phyloP scores from a whole-genome alignment of 768 basidiomycete species.

The Coprinopsis strossmayeri region DNA sequence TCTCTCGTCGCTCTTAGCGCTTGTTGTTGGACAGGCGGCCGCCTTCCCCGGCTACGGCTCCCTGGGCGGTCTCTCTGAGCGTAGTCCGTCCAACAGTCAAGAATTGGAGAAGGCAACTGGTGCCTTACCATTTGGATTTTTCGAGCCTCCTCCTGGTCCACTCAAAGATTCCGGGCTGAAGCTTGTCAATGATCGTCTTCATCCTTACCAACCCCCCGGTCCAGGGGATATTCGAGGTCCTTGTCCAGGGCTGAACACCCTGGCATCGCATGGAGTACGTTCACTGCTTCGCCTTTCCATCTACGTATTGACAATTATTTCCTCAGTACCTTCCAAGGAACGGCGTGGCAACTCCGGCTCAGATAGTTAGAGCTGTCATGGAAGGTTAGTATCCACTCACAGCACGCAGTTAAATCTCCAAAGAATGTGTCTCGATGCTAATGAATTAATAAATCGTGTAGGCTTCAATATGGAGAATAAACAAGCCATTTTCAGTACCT shows the following conservation, averaged over 20 bases:
- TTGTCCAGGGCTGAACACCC: conserved; percentile 16
- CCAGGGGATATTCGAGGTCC: conserved; percentile 13
- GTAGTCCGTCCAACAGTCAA: conserved; percentile 3
- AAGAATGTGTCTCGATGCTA: neutral
- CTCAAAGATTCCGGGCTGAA: conserved; percentile 2
- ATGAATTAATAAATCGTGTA: conserved; percentile 6
- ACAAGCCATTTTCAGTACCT: conserved; percentile 12
- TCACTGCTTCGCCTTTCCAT: neutral
- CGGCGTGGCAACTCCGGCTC: conserved; percentile 13
- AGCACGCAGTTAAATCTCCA: neutral
- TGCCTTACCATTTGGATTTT: too few relatives aligned
- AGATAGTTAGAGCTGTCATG: conserved; percentile 13
- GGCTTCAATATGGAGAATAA: conserved; percentile 17
- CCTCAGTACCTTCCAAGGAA: conserved; percentile 13
- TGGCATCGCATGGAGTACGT: conserved; percentile 16
- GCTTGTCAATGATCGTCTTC: conserved; percentile 9
- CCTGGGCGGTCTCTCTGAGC: conserved; percentile 18
- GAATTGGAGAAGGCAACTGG: too few relatives aligned
- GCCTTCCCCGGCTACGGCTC: conserved; percentile 20
- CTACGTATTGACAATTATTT: neutral
- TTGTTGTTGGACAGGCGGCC: too few relatives aligned
- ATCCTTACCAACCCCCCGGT: conserved; percentile 8
- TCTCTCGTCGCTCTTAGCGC: too few relatives aligned
- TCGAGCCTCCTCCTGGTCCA: conserved; percentile 10
- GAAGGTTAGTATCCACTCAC: conserved; percentile 11